Base-by-base conservation (phyloP, 345 rosid species). In the Durio zibethinus region DNA sequence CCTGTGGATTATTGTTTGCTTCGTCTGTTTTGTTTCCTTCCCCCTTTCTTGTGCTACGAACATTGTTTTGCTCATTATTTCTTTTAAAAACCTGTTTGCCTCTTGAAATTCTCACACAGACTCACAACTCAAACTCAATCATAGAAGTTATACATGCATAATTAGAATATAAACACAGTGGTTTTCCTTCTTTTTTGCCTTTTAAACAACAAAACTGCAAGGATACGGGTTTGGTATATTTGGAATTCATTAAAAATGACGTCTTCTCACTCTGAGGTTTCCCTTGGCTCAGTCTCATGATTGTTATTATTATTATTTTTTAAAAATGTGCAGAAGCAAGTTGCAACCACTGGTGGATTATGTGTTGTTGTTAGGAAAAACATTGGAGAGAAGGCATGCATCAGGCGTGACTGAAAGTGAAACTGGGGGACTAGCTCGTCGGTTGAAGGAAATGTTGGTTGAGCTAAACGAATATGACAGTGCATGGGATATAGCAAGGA, bases 401-500 rank as follows among this genome's bases (percentile, higher is more conserved):
- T 84, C 89, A 2, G 95, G 93, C 52, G 83, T 83, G 78, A 79
- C 80, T 27, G 89, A 87, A 40, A 77, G 53, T 10, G 99, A 92
- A 83, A 84, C 85, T 2, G 86, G 85, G 70, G 92, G 87, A 74
- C 97, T 96, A 62, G 96, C 97, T 25, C 90, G 94, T 54, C 82
- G 98, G 77, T 65, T 94, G 86, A 93, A 92, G 90, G 92, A 84
- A 87, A 83, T 95, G 88, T 85, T 93, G 56, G 98, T 93, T 10
- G 94, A 89, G 69, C 91, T 95, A 81, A 89, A 92, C 21, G 97
- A 96, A 74, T 94, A 96, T 36, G 99, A 95, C 84, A 83, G 74
- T 64, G 99, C 96, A 15, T 82, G 94, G 84, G 89, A 87, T 77
- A 77, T 90, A 78, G 92, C 90, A 35, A 90, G 84, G 77, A 83